Evolutionary conservation across 768 basidiomycete species (phyloP).

Genomic region (Asterophora parasitica): DNA sequence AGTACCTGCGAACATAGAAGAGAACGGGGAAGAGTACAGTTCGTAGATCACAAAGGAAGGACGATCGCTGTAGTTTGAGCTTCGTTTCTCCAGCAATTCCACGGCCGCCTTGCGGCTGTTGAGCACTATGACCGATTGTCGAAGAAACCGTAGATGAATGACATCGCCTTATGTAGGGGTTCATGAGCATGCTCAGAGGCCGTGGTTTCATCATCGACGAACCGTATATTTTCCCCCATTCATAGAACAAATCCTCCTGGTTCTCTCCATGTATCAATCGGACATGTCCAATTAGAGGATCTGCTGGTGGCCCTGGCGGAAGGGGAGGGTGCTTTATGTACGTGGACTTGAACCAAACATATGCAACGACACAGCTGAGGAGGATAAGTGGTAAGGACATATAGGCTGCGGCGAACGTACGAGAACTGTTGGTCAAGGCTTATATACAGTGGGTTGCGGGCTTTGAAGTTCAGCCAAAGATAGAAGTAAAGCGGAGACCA

Average conservation of each 20-base stretch:
- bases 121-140: constrained; percentile 12
- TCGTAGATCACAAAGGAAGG: constrained; percentile 14
- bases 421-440: too few species aligned
- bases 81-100: constrained; percentile 15
- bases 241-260: constrained; percentile 12
- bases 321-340: constrained; percentile 2
- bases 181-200: neutral
- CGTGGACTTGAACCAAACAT: too few species aligned
- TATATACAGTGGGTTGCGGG: too few species aligned
- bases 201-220: neutral
- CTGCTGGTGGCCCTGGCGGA: constrained; percentile 16
- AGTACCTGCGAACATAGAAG: neutral
- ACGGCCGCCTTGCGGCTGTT: constrained; percentile 13
- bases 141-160: constrained; percentile 9
- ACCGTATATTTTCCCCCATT: constrained; percentile 17
- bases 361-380: too few species aligned
- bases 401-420: too few species aligned
- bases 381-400: too few species aligned
- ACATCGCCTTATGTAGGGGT: constrained; percentile 10
- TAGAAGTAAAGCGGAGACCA: too few species aligned
- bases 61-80: constrained; percentile 14
- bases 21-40: constrained; percentile 10
- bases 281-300: constrained; percentile 17
- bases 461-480: too few species aligned
- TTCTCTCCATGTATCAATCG: constrained; percentile 6